A percentile compares a stretch with the other conserved stretches of the same genome.
phyloP scores from a whole-genome alignment of 805 yeast species.

The Wickerhamomyces canadensis region DNA sequence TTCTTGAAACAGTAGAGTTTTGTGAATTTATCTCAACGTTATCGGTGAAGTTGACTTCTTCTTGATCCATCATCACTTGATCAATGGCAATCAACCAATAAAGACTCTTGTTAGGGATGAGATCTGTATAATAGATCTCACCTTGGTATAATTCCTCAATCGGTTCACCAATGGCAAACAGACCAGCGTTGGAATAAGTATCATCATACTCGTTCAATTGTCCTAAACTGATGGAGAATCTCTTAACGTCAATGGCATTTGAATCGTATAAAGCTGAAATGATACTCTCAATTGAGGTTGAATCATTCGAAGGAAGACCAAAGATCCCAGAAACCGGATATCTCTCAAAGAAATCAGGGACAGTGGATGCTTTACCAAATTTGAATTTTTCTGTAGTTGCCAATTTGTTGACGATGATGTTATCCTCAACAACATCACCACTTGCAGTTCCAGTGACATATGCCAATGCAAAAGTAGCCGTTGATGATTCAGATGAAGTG shows the following conservation, averaged over 20 bases:
- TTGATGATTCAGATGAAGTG: slow-evolving; percentile 12
- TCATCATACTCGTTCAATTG: slow-evolving; percentile 19
- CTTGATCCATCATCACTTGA: slow-evolving; percentile 30
- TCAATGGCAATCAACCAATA: slow-evolving; percentile 51
- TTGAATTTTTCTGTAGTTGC: slow-evolving; percentile 34
- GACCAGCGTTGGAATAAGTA: slow-evolving; percentile 31
- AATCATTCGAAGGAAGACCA: slow-evolving; percentile 47
- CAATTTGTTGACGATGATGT: slow-evolving; percentile 25
- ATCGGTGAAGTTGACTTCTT: slow-evolving; percentile 28
- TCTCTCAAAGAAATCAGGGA: slow-evolving; percentile 46
- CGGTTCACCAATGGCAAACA: slow-evolving; percentile 39
- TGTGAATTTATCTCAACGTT: slow-evolving; percentile 2
- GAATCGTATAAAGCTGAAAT: slow-evolving; percentile 33
- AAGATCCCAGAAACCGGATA: slow-evolving; percentile 55
- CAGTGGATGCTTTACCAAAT: slow-evolving; percentile 49
- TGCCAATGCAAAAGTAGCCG: slow-evolving; percentile 38
- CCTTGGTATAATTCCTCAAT: slow-evolving; percentile 33
- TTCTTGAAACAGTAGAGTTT: slow-evolving; percentile 23
- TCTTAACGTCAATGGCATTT: slow-evolving; percentile 28
- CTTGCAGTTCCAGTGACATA: slow-evolving; percentile 51
- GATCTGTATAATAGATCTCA: slow-evolving; percentile 34
- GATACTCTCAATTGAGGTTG: slow-evolving; percentile 32
- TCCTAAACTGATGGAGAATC: slow-evolving; percentile 44
- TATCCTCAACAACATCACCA: slow-evolving; percentile 40
- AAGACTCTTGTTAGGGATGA: slow-evolving; percentile 28